Conservation (phyloP, 345 rosid genomes). For the Gossypium turneri region DNA sequence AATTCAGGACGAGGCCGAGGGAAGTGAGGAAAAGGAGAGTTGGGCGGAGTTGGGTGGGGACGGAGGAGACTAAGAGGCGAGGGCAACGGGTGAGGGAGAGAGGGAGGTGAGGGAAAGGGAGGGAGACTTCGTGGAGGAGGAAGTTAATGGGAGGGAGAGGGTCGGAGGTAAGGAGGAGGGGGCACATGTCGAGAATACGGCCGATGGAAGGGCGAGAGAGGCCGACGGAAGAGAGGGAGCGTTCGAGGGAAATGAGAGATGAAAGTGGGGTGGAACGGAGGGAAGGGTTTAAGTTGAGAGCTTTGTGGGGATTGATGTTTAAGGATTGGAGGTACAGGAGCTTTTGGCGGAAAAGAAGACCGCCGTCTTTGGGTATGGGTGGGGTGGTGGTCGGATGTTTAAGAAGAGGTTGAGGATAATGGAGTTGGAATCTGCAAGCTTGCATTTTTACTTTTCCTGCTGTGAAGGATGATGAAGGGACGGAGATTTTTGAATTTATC, state of each 20-base stretch:
- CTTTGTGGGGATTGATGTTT: constrained; percentile 60
- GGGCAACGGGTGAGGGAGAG: constrained; percentile 67
- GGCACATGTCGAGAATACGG: constrained; percentile 79
- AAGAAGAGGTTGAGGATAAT: background rate
- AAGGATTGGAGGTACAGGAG: constrained; percentile 63
- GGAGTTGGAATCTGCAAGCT: background rate
- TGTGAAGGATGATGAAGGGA: background rate
- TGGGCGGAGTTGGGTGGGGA: constrained; percentile 56
- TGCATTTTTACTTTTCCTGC: background rate
- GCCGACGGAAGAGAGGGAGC: constrained; percentile 57
- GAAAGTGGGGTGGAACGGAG: constrained; percentile 76
- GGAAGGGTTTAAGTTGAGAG: constrained; percentile 60
- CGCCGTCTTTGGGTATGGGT: constrained; percentile 36
- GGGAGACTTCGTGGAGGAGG: constrained; percentile 53
- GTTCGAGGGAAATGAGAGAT: constrained; percentile 54
- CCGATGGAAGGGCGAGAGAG: constrained; percentile 58
- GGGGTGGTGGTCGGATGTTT: background rate
- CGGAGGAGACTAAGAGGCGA: constrained; percentile 49
- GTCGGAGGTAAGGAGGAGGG: constrained; percentile 62
- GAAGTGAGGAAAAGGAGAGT: constrained; percentile 42
- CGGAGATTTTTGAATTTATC: too few species aligned
- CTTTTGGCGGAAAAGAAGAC: constrained; percentile 65
- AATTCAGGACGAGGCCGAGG: constrained; percentile 56
- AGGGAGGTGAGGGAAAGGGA: constrained; percentile 45
- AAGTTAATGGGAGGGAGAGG: constrained; percentile 62